Evolutionary conservation across 179 eudicot genomes (phyloP).

Genomic region (Silene noctiflora): DNA sequence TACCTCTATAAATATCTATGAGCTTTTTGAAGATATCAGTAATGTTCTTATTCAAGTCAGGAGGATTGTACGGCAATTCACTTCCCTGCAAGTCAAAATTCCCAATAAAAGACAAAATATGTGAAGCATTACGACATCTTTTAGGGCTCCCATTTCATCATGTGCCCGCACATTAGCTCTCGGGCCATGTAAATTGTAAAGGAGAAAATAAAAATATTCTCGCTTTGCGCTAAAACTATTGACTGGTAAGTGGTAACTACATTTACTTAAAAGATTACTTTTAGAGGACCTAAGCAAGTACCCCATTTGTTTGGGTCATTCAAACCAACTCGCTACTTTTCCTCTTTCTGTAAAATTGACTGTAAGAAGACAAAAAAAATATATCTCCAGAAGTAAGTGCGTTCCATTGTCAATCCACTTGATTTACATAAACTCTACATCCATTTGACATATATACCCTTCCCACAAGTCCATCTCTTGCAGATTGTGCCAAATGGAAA

Average conservation of each 20-base stretch:
- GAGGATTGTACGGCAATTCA: conserved; percentile 57
- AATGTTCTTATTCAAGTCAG: conserved; percentile 75
- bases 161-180: neutral
- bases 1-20: conserved; percentile 82
- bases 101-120: too few relatives aligned
- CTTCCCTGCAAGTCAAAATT: conserved; percentile 36
- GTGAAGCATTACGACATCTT: too few relatives aligned
- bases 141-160: too few relatives aligned
- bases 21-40: conserved; percentile 86
- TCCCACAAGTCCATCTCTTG: neutral
- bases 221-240: neutral
- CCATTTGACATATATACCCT: neutral
- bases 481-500: too few relatives aligned
- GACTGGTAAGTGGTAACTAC: neutral
- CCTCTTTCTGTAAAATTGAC: too few relatives aligned
- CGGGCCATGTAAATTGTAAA: neutral
- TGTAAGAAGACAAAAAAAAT: neutral
- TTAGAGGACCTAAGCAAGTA: neutral
- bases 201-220: neutral
- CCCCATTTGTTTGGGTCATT: neutral
- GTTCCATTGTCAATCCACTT: neutral
- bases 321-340: neutral
- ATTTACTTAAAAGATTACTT: neutral
- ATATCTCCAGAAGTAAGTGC: neutral
- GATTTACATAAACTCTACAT: neutral